Evolutionary conservation across 805 yeast genomes (phyloP).

Genomic region (Kodamaea hsintzibuensis): DNA sequence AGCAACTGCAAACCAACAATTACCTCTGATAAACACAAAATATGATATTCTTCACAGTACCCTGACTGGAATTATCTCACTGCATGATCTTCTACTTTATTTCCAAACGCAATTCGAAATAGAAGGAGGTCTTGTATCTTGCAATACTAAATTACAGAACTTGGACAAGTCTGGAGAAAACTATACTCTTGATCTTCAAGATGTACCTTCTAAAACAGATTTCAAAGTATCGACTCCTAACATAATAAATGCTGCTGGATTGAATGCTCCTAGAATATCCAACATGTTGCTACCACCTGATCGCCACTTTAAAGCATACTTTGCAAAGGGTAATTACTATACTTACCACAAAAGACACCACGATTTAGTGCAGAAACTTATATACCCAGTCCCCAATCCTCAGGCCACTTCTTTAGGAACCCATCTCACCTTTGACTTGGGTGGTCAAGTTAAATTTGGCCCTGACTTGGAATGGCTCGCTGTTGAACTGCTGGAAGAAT

Average conservation of each 20-base stretch:
- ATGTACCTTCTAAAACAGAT: conserved; percentile 28
- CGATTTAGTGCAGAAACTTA: conserved; percentile 27
- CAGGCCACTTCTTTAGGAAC: conserved; percentile 80
- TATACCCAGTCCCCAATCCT: conserved; percentile 77
- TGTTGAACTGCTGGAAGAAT: conserved; percentile 26
- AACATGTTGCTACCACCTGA: conserved; percentile 67
- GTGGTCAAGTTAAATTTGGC: conserved; percentile 79
- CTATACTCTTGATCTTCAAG: conserved; percentile 26
- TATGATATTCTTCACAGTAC: conserved; percentile 70
- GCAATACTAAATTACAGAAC: conserved; percentile 57
- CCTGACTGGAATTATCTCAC: conserved; percentile 80
- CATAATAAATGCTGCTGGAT: conserved; percentile 79
- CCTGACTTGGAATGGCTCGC: conserved; percentile 87
- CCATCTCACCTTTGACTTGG: conserved; percentile 80
- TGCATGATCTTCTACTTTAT: conserved; percentile 72
- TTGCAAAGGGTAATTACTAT: conserved; percentile 86
- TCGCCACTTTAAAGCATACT: conserved; percentile 57
- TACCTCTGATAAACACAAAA: conserved; percentile 68
- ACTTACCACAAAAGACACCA: conserved; percentile 52
- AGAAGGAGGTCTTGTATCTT: conserved; percentile 62
- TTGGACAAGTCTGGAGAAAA: conserved; percentile 17
- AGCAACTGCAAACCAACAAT: conserved; percentile 45
- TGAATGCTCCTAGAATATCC: conserved; percentile 69
- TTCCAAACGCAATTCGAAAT: conserved; percentile 54
- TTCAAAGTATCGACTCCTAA: conserved; percentile 51